Conservation (phyloP, 164 flowering plant species). For the Vitis cinerea region DNA sequence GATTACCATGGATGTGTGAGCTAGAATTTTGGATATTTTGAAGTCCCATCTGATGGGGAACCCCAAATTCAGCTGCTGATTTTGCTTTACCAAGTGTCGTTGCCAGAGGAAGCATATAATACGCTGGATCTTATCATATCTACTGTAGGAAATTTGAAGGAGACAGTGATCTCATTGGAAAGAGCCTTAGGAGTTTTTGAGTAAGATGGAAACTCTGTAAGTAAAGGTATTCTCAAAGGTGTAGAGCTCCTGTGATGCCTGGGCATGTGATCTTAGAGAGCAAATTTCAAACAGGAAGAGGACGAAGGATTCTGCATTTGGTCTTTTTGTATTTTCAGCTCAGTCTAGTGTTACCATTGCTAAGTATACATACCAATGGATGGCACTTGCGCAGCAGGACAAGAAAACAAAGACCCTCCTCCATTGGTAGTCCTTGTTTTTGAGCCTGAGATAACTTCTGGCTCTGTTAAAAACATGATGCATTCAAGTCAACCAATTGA, state of each 20-base stretch:
- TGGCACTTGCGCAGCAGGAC: neutral
- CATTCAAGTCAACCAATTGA: neutral
- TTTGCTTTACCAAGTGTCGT: constrained; percentile 54
- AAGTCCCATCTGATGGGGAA: constrained; percentile 16
- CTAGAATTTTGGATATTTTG: no score
- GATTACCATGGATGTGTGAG: constrained; percentile 15
- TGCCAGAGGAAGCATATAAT: constrained; percentile 54
- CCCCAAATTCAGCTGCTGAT: constrained; percentile 80
- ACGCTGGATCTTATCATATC: constrained; percentile 43
- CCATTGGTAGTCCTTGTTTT: constrained; percentile 3
- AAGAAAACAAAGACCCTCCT: constrained; percentile 1
- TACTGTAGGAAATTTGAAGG: constrained; percentile 16
- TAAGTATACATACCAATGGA: neutral
- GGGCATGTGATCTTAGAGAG: no score
- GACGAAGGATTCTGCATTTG: no score
- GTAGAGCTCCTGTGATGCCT: no score
- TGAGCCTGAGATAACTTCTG: neutral
- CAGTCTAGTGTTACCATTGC: no score
- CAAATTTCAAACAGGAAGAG: no score
- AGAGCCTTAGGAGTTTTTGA: constrained; percentile 6
- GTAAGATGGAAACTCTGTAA: no score
- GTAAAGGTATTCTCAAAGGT: no score
- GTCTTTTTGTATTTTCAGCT: no score
- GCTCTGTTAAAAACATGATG: neutral
- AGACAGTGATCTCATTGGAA: constrained; percentile 20